phyloP scores from a whole-genome alignment of 2,329 filamentous ascomycete genomes.

The Fusarium succisae region DNA sequence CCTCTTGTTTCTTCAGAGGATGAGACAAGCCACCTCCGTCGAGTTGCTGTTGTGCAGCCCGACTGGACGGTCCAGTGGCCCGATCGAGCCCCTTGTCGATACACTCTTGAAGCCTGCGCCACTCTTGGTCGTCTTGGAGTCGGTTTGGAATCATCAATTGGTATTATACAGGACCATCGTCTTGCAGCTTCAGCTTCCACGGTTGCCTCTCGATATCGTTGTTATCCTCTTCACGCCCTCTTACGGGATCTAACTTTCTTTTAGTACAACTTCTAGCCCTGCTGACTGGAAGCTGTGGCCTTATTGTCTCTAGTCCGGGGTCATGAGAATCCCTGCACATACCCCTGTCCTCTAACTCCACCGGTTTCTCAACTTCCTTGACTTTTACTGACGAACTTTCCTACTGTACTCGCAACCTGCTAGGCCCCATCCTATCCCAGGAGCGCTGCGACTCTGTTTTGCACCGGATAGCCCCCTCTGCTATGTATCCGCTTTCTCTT shows the following conservation, averaged over 20 bases:
- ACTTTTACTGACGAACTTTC: conserved; percentile 38
- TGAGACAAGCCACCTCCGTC: conserved; percentile 45
- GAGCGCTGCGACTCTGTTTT: conserved; percentile 41
- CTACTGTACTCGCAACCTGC: conserved; percentile 32
- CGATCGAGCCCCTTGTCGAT: conserved; percentile 43
- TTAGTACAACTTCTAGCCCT: conserved; percentile 32
- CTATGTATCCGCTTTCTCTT: conserved; percentile 28
- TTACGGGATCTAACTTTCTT: conserved; percentile 8
- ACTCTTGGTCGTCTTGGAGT: conserved; percentile 41
- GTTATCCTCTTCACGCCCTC: neutral
- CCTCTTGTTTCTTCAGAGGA: conserved; percentile 42
- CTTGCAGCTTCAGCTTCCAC: conserved; percentile 18
- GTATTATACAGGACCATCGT: conserved; percentile 27
- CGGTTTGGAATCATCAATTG: conserved; percentile 30
- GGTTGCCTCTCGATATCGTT: conserved; percentile 13
- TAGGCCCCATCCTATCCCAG: conserved; percentile 32
- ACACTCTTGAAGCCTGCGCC: conserved; percentile 42
- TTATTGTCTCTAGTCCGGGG: conserved; percentile 41
- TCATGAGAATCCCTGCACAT: conserved; percentile 25
- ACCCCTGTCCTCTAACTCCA: conserved; percentile 30
- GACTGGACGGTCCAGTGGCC: conserved; percentile 42
- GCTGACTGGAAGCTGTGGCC: conserved; percentile 38
- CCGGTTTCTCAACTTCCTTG: conserved; percentile 39
- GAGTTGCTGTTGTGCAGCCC: conserved; percentile 41
- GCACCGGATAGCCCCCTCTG: conserved; percentile 27